Percentiles rank a stretch among this genome's conserved stretches.
Conservation (phyloP, 1,284 basidiomycete species). For the Pisolithus thermaeus region DNA sequence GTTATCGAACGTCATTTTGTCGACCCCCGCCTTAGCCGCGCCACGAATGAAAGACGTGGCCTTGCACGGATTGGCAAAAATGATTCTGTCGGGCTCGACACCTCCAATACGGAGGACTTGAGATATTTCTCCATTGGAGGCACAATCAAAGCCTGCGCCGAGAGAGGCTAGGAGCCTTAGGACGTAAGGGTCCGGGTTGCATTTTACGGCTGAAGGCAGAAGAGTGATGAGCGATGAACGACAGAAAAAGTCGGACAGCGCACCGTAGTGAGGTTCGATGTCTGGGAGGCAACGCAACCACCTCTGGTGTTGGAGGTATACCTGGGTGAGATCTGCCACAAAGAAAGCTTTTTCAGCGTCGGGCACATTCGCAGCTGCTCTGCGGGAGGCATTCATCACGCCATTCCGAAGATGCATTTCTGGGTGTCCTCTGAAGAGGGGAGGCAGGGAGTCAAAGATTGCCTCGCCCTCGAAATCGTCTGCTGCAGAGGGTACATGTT, state of each 20-base stretch:
- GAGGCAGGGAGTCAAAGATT: slow-evolving; percentile 60
- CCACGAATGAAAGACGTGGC: slow-evolving; percentile 89
- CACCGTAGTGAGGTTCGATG: slow-evolving; percentile 49
- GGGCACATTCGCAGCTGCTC: slow-evolving; percentile 45
- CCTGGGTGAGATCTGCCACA: slow-evolving; percentile 87
- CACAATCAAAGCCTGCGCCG: slow-evolving; percentile 95
- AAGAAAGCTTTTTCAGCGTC: slow-evolving; percentile 95
- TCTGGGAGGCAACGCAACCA: slow-evolving; percentile 82
- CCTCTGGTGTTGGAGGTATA: slow-evolving; percentile 82
- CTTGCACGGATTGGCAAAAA: slow-evolving; percentile 99
- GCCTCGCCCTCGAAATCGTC: slow-evolving; percentile 28
- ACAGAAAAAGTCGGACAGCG: background rate
- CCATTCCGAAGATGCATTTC: slow-evolving; percentile 69
- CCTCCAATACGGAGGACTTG: slow-evolving; percentile 73
- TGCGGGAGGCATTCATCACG: slow-evolving; percentile 56
- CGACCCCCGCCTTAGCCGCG: slow-evolving; percentile 74
- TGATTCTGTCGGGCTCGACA: slow-evolving; percentile 74
- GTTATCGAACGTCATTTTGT: slow-evolving; percentile 98
- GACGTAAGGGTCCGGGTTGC: slow-evolving; percentile 95
- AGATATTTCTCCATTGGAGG: slow-evolving; percentile 93
- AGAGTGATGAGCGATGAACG: background rate
- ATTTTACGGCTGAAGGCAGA: slow-evolving; percentile 75
- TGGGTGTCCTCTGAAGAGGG: slow-evolving; percentile 60
- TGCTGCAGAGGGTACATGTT: background rate
- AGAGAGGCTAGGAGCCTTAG: slow-evolving; percentile 86